A percentile compares a stretch with the other conserved stretches of the same genome.
phyloP scores from a whole-genome alignment of 2,329 filamentous ascomycete genomes.

The Colletotrichum karsti region DNA sequence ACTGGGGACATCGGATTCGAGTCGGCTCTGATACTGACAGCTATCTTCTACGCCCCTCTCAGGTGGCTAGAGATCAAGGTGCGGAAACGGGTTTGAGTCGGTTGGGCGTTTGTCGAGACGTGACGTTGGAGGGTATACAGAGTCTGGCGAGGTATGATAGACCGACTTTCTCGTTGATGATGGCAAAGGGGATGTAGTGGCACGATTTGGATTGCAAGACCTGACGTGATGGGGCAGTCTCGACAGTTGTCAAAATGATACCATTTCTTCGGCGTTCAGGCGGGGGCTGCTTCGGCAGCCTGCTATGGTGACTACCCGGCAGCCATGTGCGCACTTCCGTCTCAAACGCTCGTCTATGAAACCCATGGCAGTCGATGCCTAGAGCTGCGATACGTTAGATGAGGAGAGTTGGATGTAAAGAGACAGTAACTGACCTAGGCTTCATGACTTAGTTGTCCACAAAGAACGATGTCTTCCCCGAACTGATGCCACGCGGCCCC shows the following conservation, averaged over 20 bases:
- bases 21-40: slow-evolving; percentile 49
- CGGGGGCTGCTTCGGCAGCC: neutral
- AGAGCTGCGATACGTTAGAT: neutral
- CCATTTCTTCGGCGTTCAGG: neutral
- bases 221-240: neutral
- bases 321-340: neutral
- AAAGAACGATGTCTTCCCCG: slow-evolving; percentile 85
- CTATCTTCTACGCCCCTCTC: slow-evolving; percentile 50
- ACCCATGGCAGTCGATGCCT: neutral
- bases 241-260: slow-evolving; percentile 15
- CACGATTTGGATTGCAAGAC: slow-evolving; percentile 1
- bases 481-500: slow-evolving; percentile 79
- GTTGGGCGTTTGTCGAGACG: neutral
- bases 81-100: slow-evolving; percentile 35
- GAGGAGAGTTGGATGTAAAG: neutral
- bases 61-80: slow-evolving; percentile 44
- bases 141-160: slow-evolving; percentile 19
- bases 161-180: slow-evolving; percentile 17
- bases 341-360: neutral
- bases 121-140: neutral
- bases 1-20: slow-evolving; percentile 57
- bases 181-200: neutral
- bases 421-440: slow-evolving; percentile 1
- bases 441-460: slow-evolving; percentile 63
- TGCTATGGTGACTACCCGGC: slow-evolving; percentile 8